Base-by-base conservation (phyloP, 768 basidiomycete species). In the Rhodocollybia butyracea region DNA sequence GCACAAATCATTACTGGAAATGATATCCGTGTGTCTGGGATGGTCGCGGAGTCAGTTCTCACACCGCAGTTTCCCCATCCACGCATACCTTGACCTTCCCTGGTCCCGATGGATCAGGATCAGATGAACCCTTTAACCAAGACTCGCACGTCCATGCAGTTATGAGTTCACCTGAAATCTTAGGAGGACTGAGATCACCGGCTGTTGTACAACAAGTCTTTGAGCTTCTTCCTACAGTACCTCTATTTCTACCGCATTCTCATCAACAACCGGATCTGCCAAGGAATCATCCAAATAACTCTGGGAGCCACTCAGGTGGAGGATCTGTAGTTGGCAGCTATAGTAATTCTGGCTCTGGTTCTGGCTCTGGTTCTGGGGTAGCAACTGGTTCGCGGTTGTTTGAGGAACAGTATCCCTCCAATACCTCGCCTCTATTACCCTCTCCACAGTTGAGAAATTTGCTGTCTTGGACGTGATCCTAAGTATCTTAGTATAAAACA, bases 1-100 rank as follows among this genome's bases (percentile, higher is more conserved):
- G 83, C 82, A 1, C 91, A 94, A 66, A 89, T 94, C 65, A 87
- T 94, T 56, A 79, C 83, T 0, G 92, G 93, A 1, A 80, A 80
- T 54, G 91, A 94, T 59, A 77, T 95, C 41, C 84, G 87, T 93
- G 91, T 63, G 82, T 93, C 26, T 97, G 93, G 89, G 94, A 98
- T 65, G 95, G 91, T 12, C 85, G 91, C 10, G 76, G 80, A 12
- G 65, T 15, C 61, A 64, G 77, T 70, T 55, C 68, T 66, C 6
- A 73, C 76, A 56, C 74, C 71, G 45, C 80, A 79, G 66, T 45
- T 64, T 68, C 2, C 63, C 68, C 46, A 60, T 65, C 19, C 56
- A 19, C 46, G 17, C 46, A 34, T 15, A 34, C 27, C 19, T 11
- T 50, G 19, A 19, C 48, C 24, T 32, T 32, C 8, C 30, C 29